A percentile compares a stretch with the other conserved stretches of the same genome.
phyloP scores from a whole-genome alignment of 441 rosid genomes.

The Pelargonium cotyledonis region DNA sequence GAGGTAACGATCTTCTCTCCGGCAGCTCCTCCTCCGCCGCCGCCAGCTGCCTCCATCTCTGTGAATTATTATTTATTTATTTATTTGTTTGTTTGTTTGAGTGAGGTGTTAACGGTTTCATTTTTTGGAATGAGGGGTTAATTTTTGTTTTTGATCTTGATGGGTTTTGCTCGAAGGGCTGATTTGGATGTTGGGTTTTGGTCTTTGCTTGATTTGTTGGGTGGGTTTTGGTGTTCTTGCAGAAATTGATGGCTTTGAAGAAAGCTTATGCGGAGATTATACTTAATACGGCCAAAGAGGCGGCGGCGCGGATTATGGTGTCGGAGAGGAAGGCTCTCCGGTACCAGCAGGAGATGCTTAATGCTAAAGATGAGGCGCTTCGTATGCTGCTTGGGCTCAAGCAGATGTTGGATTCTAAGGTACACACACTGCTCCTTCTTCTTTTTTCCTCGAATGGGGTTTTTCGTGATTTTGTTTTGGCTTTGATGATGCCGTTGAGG shows the following conservation, averaged over 20 bases:
- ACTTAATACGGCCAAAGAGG: conserved; percentile 82
- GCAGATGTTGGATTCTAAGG: conserved; percentile 80
- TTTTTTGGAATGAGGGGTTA: background rate
- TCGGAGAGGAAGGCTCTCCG: conserved; percentile 76
- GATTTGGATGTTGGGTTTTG: conserved; percentile 19
- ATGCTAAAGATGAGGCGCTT: conserved; percentile 66
- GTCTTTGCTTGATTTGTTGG: conserved; percentile 18
- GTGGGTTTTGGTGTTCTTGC: conserved; percentile 19
- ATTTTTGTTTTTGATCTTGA: background rate
- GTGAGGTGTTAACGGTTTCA: background rate
- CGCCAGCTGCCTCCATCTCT: background rate
- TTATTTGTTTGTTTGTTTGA: conserved; percentile 10
- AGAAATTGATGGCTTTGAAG: conserved; percentile 84
- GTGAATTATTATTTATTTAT: conserved; percentile 8
- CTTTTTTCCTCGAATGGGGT: conserved; percentile 9
- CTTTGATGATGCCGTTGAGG: background rate
- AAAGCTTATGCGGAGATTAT: conserved; percentile 92
- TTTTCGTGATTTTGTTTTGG: conserved; percentile 9
- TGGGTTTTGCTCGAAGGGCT: conserved; percentile 11
- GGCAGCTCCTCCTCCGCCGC: conserved; percentile 7
- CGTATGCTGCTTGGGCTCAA: conserved; percentile 76
- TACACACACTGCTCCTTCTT: background rate
- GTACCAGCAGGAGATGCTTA: conserved; percentile 60
- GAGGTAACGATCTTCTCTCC: conserved; percentile 43
- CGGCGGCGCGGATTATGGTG: conserved; percentile 80